phyloP scores from a whole-genome alignment of 2,329 filamentous ascomycete species.

The Fusarium haematococcum region DNA sequence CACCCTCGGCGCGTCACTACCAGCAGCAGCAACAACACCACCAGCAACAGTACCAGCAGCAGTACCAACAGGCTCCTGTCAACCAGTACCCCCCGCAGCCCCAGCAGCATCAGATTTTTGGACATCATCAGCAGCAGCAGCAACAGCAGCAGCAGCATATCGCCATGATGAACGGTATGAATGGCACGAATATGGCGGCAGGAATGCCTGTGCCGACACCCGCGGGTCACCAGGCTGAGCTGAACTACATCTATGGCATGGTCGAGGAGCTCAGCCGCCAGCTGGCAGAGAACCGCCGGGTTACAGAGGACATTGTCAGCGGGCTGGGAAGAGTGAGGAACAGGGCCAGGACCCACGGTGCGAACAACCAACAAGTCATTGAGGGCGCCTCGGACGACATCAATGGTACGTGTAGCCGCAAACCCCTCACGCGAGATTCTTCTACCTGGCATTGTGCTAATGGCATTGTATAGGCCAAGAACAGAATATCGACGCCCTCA shows the following conservation, averaged over 20 bases:
- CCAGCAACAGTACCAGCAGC: slow-evolving; percentile 35
- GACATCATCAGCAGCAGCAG: slow-evolving; percentile 34
- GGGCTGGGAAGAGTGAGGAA: slow-evolving; percentile 71
- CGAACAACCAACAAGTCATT: slow-evolving; percentile 70
- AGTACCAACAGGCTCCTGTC: slow-evolving; percentile 32
- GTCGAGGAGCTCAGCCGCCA: slow-evolving; percentile 75
- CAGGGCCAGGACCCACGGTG: slow-evolving; percentile 62
- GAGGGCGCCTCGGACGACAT: slow-evolving; percentile 67
- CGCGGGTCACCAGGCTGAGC: slow-evolving; percentile 75
- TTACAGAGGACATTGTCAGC: slow-evolving; percentile 73
- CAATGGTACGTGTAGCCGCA: slow-evolving; percentile 57
- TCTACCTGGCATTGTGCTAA: neutral
- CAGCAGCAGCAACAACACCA: slow-evolving; percentile 38
- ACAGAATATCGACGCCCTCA: slow-evolving; percentile 69
- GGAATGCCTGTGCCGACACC: slow-evolving; percentile 68
- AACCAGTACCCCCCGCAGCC: slow-evolving; percentile 31
- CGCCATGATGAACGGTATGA: slow-evolving; percentile 62
- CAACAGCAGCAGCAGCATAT: slow-evolving; percentile 39
- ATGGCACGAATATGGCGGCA: slow-evolving; percentile 59
- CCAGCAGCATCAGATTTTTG: slow-evolving; percentile 41
- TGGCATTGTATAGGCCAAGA: slow-evolving; percentile 60
- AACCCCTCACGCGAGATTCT: neutral
- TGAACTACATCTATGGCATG: slow-evolving; percentile 76
- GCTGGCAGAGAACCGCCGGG: slow-evolving; percentile 70
- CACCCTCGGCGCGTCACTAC: slow-evolving; percentile 44